Evolutionary conservation across 148 eudicot genomes (phyloP), one percentile per base, ranked within the genome.

Genomic region (Dianthus caryophyllus): DNA sequence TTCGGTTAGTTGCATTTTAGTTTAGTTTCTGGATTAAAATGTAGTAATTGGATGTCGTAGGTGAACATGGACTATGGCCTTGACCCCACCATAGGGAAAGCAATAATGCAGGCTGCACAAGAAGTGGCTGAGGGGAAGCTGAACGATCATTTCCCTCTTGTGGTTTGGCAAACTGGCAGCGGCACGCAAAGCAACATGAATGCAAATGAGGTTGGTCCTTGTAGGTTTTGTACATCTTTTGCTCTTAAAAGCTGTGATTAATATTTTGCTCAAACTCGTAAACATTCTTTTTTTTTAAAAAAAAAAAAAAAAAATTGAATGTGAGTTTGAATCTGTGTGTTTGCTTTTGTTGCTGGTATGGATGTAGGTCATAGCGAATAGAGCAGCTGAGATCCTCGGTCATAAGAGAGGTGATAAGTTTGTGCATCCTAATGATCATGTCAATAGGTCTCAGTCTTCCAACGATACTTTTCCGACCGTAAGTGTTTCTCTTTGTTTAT

Each of bases 371-470:
- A 94, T 90, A 79, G 99, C 99, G 64, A 94, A 94, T 64, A 90
- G 99, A 85, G 98, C 99, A 21, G 79, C 97, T 75, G 97, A 94
- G 77, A 94, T 94, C 79, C 97, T 94, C 69, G 99, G 99, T 52
- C 92, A 90, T 53, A 68, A 84, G 78, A 88, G 97, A 36, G 99
- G 99, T 66, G 92, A 75, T 49, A 94, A 94, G 77, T 77, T 73
- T 83, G 99, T 94, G 82, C 98, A 94, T 75, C 98, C 98, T 71
- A 94, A 94, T 79, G 99, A 94, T 75, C 99, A 94, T 76, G 99
- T 94, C 67, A 94, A 94, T 70, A 84, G 92, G 84, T 90, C 99
- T 50, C 99, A 94, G 76, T 94, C 99, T 77, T 94, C 99, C 31
- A 94, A 94, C 77, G 99, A 94, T 74, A 94, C 97, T 49, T 94